phyloP scores from a whole-genome alignment of 2,329 filamentous ascomycete genomes.

The Chrysoporthe puriensis region DNA sequence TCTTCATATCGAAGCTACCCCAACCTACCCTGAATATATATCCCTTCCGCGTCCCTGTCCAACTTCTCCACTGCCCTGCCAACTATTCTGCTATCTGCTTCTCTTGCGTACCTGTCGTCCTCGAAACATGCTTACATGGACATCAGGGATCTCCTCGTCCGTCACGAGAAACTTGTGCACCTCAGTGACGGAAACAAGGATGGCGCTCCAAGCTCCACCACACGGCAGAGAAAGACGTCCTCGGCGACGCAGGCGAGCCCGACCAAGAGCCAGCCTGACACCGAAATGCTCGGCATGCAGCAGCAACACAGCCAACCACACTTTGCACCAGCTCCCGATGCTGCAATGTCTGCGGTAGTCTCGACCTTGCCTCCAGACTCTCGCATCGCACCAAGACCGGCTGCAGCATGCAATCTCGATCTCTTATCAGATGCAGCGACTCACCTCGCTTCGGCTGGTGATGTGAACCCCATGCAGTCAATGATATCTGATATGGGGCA shows the following conservation, averaged over 20 bases:
- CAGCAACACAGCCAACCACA: constrained; percentile 39
- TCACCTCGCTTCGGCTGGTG: constrained; percentile 56
- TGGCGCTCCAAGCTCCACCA: constrained; percentile 36
- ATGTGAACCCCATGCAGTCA: constrained; percentile 55
- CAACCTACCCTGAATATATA: constrained; percentile 19
- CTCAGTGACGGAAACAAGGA: constrained; percentile 64
- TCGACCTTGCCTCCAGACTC: constrained; percentile 50
- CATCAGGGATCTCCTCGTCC: constrained; percentile 65
- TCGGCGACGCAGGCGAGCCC: constrained; percentile 51
- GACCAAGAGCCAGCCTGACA: constrained; percentile 51
- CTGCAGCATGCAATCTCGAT: constrained; percentile 58
- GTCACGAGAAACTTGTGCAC: constrained; percentile 68
- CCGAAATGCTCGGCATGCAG: constrained; percentile 51
- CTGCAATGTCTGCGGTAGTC: constrained; percentile 43
- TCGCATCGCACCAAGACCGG: constrained; percentile 49
- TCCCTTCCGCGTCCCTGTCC: constrained; percentile 11
- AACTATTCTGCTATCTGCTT: constrained; percentile 24
- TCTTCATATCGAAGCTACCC: constrained; percentile 16
- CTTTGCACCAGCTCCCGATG: constrained; percentile 43
- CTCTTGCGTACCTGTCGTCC: constrained; percentile 15
- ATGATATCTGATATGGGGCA: constrained; percentile 52
- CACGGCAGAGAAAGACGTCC: constrained; percentile 54
- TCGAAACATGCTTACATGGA: constrained; percentile 59
- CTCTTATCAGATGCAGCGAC: constrained; percentile 63
- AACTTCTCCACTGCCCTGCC: constrained; percentile 19